phyloP scores from a whole-genome alignment of 441 rosid genomes.

The Erodium chrysanthum region DNA sequence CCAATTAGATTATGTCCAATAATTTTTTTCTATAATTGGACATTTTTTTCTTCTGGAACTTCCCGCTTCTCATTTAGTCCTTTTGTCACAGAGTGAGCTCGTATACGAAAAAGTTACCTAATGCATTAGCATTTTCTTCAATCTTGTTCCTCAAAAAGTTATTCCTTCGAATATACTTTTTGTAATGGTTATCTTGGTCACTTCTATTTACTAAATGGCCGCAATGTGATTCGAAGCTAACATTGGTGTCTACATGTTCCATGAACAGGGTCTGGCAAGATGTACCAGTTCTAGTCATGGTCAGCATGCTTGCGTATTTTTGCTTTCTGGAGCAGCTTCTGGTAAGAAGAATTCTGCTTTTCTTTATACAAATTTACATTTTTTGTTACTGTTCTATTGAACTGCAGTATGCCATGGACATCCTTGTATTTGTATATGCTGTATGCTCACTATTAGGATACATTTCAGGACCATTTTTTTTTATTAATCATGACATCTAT shows the following conservation, averaged over 20 bases:
- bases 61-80: too few species aligned
- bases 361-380: neutral
- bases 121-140: neutral
- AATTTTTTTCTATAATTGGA: too few species aligned
- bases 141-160: neutral
- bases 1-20: too few species aligned
- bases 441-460: neutral
- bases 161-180: neutral
- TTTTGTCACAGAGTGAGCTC: too few species aligned
- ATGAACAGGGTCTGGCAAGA: slow-evolving; percentile 34
- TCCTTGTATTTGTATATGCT: neutral
- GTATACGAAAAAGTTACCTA: neutral
- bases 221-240: neutral
- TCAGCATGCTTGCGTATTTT: slow-evolving; percentile 38
- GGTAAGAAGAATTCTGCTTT: slow-evolving; percentile 14
- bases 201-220: neutral
- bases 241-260: slow-evolving; percentile 4
- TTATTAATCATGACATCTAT: neutral
- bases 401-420: neutral
- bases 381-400: neutral
- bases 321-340: slow-evolving; percentile 37
- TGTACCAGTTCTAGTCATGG: slow-evolving; percentile 34
- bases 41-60: too few species aligned
- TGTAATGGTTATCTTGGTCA: neutral
- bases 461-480: neutral